phyloP scores from a whole-genome alignment of 2,329 filamentous ascomycete species.

The Talaromyces sp. region DNA sequence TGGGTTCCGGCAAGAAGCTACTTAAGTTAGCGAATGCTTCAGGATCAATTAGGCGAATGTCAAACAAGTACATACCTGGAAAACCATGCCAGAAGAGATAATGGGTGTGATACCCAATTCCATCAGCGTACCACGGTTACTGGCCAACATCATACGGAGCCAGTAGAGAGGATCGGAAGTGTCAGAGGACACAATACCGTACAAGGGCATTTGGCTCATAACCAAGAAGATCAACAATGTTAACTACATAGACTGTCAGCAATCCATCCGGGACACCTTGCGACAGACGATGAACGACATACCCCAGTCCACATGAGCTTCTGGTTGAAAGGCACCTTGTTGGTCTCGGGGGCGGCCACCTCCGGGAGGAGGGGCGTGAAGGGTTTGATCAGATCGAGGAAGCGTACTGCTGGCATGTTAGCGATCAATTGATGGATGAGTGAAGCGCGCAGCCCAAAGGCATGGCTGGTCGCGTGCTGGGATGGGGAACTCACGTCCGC shows the following conservation, averaged over 20 bases:
- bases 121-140: conserved; percentile 96
- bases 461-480: conserved; percentile 28
- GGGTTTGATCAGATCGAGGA: conserved; percentile 99
- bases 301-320: conserved; percentile 90
- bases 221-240: conserved; percentile 98
- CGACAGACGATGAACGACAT: conserved; percentile 27
- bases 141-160: conserved; percentile 99
- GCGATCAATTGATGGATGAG: conserved; percentile 21
- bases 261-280: conserved; percentile 9
- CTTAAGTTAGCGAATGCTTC: background rate
- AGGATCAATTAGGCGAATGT: background rate
- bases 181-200: conserved; percentile 98
- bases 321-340: conserved; percentile 96
- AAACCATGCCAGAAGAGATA: conserved; percentile 99
- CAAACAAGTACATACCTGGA: conserved; percentile 59
- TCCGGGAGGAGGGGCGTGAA: conserved; percentile 99
- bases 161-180: conserved; percentile 99
- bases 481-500: conserved; percentile 52
- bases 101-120: conserved; percentile 97
- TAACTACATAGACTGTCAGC: conserved; percentile 47
- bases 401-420: conserved; percentile 67
- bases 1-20: conserved; percentile 95
- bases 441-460: background rate
- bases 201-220: conserved; percentile 99
- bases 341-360: conserved; percentile 94